Evolutionary conservation across 495 filamentous ascomycete species (phyloP), one percentile per base, ranked within the genome.

Genomic region (Penicillium salamii): DNA sequence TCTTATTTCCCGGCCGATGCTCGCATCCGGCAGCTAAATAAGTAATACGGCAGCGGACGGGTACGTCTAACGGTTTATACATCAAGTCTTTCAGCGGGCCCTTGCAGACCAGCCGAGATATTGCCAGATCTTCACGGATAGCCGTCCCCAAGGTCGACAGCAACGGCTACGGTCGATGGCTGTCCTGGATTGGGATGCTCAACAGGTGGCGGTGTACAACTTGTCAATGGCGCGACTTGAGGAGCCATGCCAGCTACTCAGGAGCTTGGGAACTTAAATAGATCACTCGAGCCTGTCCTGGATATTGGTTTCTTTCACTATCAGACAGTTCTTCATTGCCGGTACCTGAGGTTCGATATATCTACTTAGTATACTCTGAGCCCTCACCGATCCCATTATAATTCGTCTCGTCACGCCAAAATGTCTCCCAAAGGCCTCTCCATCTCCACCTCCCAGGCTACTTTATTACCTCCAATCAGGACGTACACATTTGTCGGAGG

Each of bases 131-230:
- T 44, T 48, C 54, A 45, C 40, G 44, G 53, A 54, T 62, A 48
- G 46, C 40, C 52, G 61, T 50, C 31, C 45, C 54, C 48, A 47
- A 49, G 44, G 49, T 52, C 54, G 36, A 31, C 29, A 42, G 49
- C 45, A 62, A 46, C 51, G 51, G 40, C 34, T 61, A 42, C 50
- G 52, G 47, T 45, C 46, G 46, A 55, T 54, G 29, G 33, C 42
- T 58, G 33, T 60, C 45, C 53, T 53, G 49, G 51, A 56, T 59
- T 52, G 55, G 56, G 61, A 59, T 58, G 54, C 48, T 39, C 45
- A 56, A 56, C 59, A 45, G 53, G 55, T 67, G 52, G 69, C 69
- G 67, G 67, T 72, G 69, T 72, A 68, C 63, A 53, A 65, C 61
- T 54, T 46, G 33, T 33, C 26, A 20, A 45, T 55, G 52, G 42